phyloP scores from a whole-genome alignment of 1,284 basidiomycete genomes.

The Ceratobasidium sp. region DNA sequence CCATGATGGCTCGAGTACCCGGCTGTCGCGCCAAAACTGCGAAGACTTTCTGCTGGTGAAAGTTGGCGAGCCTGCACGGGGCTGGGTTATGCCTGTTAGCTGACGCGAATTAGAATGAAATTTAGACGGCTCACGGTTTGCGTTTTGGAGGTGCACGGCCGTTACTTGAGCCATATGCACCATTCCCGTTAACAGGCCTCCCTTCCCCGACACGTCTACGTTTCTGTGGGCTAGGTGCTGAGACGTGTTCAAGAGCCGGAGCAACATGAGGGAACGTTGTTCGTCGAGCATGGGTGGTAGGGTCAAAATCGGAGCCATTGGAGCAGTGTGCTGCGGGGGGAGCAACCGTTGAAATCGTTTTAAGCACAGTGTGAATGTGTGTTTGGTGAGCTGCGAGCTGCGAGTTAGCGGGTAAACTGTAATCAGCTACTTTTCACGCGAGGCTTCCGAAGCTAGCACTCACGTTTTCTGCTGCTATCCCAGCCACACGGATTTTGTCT shows the following conservation, averaged over 20 bases:
- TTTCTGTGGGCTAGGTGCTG: conserved; percentile 41
- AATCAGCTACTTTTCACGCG: neutral
- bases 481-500: conserved; percentile 98
- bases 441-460: conserved; percentile 49
- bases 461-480: conserved; percentile 88
- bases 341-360: conserved; percentile 38
- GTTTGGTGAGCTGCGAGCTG: conserved; percentile 74
- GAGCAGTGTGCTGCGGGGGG: conserved; percentile 60
- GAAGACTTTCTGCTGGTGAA: conserved; percentile 37
- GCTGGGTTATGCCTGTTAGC: neutral
- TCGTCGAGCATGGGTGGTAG: conserved; percentile 65
- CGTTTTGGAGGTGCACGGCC: conserved; percentile 43
- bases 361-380: conserved; percentile 72
- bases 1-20: conserved; percentile 31
- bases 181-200: conserved; percentile 16
- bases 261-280: conserved; percentile 80
- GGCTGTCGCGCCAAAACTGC: conserved; percentile 28
- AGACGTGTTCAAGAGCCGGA: conserved; percentile 52
- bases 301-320: conserved; percentile 70
- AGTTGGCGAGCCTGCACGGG: conserved; percentile 26
- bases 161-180: conserved; percentile 9
- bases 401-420: neutral
- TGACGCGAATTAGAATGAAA: neutral
- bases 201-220: conserved; percentile 37
- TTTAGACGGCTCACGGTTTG: conserved; percentile 28